Base-by-base conservation (phyloP, 225 moss, liverwort and hornwort genomes). In the Polytrichum formosum region DNA sequence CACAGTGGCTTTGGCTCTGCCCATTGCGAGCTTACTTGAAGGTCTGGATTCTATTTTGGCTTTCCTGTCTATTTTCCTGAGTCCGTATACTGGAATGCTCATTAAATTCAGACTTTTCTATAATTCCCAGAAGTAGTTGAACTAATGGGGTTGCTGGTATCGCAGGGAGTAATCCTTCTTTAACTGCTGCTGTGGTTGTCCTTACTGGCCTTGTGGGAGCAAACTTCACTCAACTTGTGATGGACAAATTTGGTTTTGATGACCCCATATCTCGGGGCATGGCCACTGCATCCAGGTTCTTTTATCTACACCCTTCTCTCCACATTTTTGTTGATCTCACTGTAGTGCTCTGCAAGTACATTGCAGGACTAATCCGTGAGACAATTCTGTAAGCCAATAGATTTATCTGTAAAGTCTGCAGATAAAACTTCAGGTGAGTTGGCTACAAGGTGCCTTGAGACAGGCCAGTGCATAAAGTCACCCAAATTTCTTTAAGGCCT, bases 1-100 rank as follows among this genome's bases (percentile, higher is more conserved):
- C 28, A 98, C 98, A 35, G 98, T 98, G 74, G 98, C 98, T 79
- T 82, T 98, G 78, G 98, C 98, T 63, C 98, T 98, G 64, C 98
- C 98, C 31, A 94, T 98, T 60, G 92, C 98, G 53, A 84, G 84
- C 71, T 81, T 98, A 56, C 92, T 98, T 55, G 91, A 92, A 88
- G 97, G 97, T 97, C 20, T 62, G 75, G 55, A 70, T 56, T 61
- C 73, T 23, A 18, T 35, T 6, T 21, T 58, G 58, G 7, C 16
- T 58, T 20, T 58, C 21, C 0, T 23, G 58, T 21, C n/a, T 21
- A 58, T 37, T 9, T 37, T 37, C 37, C 37, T 26, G 35, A 6
- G 66, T 66, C n/a, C n/a, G 16, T 63, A 30, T 9, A 59, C 59
- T 65, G 73, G 76, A 56, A 54, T 68, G 65, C 16, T 46, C 46